A percentile compares a stretch with the other conserved stretches of the same genome.
Conservation (phyloP, 2,329 filamentous ascomycete genomes). For the Calonectria ilicicola region DNA sequence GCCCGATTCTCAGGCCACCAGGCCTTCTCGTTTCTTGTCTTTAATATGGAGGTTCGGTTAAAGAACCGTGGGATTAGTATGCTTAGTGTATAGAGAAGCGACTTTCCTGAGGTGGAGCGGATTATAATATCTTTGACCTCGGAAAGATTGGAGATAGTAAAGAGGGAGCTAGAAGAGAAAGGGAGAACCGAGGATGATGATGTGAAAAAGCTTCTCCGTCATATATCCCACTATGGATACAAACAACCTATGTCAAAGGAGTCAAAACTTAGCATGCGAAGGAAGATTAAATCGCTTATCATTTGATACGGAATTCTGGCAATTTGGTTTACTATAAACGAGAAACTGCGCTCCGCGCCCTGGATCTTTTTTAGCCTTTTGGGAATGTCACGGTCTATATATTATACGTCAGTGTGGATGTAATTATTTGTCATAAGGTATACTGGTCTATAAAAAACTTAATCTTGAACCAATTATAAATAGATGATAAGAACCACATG, state of each 20-base stretch:
- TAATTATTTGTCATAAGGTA: too few species aligned
- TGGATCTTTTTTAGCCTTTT: too few species aligned
- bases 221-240: neutral
- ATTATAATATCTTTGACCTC: neutral
- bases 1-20: slow-evolving; percentile 2
- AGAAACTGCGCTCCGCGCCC: too few species aligned
- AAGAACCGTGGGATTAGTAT: slow-evolving; percentile 15
- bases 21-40: slow-evolving; percentile 13
- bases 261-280: neutral
- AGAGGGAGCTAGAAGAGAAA: neutral
- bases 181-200: neutral
- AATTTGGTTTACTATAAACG: slow-evolving; percentile 18
- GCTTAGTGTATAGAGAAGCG: neutral
- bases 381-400: too few species aligned
- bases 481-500: too few species aligned
- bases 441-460: too few species aligned
- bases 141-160: neutral
- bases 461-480: too few species aligned
- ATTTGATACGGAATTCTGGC: neutral
- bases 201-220: neutral
- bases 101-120: neutral
- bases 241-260: slow-evolving; percentile 4
- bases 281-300: slow-evolving; percentile 6
- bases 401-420: too few species aligned
- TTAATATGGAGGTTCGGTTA: slow-evolving; percentile 4